These are phyloP conservation scores for Podila epigama DNA, from an alignment of 192 early-diverging fungal species.

Conservation along the genomic window DNA sequence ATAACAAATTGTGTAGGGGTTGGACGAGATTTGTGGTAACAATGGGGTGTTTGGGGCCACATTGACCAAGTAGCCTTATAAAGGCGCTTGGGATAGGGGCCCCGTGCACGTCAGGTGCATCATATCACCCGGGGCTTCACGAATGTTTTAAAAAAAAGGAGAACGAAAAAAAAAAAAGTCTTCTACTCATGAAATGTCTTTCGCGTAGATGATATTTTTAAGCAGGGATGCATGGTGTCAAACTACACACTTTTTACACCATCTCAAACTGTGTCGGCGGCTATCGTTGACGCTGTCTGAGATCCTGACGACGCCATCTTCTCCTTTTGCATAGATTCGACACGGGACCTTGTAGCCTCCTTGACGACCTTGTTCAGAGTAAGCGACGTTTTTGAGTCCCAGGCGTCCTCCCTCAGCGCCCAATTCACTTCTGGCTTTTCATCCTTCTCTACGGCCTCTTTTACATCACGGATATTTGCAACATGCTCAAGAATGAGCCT, in stretches of 20 bases:
- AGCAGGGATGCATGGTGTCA: too few species aligned
- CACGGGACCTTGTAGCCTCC: neutral
- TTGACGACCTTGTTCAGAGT: neutral
- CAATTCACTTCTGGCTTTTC: neutral
- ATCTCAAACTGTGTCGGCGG: neutral
- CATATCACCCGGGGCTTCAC: too few species aligned
- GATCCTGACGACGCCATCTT: neutral
- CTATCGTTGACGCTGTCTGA: too few species aligned
- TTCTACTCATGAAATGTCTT: neutral
- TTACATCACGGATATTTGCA: neutral
- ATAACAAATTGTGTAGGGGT: too few species aligned
- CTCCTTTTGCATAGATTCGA: neutral
- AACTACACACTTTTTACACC: neutral
- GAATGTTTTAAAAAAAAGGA: too few species aligned
- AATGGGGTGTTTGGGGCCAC: neutral
- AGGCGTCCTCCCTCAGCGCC: too few species aligned
- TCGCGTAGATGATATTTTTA: too few species aligned
- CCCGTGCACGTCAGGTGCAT: too few species aligned
- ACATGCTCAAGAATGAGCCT: constrained; percentile 26
- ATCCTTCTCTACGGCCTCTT: neutral
- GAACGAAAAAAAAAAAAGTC: neutral
- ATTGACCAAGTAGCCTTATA: too few species aligned
- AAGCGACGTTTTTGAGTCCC: neutral
- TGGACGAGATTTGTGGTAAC: neutral
- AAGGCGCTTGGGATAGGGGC: too few species aligned